Conservation (phyloP, 768 basidiomycete genomes). For the Harrya chromipes region DNA sequence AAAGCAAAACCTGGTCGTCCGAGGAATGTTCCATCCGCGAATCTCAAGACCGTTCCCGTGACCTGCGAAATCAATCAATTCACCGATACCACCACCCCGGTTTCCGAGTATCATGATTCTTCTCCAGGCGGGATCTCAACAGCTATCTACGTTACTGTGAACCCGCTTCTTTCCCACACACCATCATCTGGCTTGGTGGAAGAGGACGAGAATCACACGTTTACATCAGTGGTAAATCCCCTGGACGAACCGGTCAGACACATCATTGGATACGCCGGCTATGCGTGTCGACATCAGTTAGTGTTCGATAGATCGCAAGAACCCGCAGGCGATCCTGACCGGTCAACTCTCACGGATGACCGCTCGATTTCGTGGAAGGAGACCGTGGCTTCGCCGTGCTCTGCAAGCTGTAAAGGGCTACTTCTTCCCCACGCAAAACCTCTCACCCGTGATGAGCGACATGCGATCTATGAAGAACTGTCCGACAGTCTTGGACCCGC, state of each 20-base stretch:
- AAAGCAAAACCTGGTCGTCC: slow-evolving; percentile 32
- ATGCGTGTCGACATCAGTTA: slow-evolving; percentile 24
- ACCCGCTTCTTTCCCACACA: slow-evolving; percentile 23
- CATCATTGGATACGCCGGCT: slow-evolving; percentile 28
- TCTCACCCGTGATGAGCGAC: slow-evolving; percentile 45
- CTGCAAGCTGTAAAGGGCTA: slow-evolving; percentile 13
- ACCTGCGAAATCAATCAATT: slow-evolving; percentile 11
- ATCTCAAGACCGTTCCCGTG: slow-evolving; percentile 5
- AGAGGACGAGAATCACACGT: slow-evolving; percentile 6
- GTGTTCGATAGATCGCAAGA: slow-evolving; percentile 30
- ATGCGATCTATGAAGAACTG: slow-evolving; percentile 49
- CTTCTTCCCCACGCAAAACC: slow-evolving; percentile 24
- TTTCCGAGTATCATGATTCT: slow-evolving; percentile 1
- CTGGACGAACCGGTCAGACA: slow-evolving; percentile 24
- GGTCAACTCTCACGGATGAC: slow-evolving; percentile 8
- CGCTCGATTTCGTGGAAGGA: slow-evolving; percentile 11
- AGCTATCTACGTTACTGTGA: slow-evolving; percentile 20
- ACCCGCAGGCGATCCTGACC: slow-evolving; percentile 14
- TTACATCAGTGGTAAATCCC: slow-evolving; percentile 19
- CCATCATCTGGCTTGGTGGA: neutral
- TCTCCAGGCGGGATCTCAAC: slow-evolving; percentile 7
- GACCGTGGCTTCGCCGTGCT: slow-evolving; percentile 14
- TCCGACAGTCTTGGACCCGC: slow-evolving; percentile 47
- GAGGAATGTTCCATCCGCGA: slow-evolving; percentile 17
- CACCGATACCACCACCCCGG: slow-evolving; percentile 1